Evolutionary conservation across 2,329 filamentous ascomycete species (phyloP).

Genomic region (Aspergillus carbonarius): DNA sequence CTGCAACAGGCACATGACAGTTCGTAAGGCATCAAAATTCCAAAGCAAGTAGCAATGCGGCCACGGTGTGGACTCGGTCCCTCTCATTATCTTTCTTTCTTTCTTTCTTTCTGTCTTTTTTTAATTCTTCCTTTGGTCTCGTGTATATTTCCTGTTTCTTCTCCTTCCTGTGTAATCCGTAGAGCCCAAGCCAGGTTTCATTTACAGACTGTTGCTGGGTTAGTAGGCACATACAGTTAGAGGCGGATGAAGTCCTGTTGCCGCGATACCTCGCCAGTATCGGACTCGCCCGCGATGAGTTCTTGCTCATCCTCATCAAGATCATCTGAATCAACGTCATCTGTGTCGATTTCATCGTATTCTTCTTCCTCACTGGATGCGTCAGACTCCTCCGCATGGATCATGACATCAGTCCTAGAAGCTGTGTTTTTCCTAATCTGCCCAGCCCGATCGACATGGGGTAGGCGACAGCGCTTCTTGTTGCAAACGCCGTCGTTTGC

Average conservation of each 20-base stretch:
- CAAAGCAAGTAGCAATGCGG: not conserved
- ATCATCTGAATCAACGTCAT: conserved; percentile 70
- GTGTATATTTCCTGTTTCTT: not conserved
- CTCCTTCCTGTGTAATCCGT: not conserved
- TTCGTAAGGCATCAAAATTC: conserved; percentile 1
- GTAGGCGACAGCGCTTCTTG: conserved; percentile 76
- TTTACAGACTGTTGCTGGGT: conserved; percentile 15
- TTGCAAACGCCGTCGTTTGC: conserved; percentile 85
- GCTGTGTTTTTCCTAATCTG: conserved; percentile 63
- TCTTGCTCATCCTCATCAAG: conserved; percentile 46
- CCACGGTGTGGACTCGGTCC: not conserved
- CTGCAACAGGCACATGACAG: conserved; percentile 2
- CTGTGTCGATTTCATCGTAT: conserved; percentile 63
- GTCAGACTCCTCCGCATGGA: conserved; percentile 62
- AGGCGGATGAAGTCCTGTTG: conserved; percentile 57
- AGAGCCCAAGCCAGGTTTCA: conserved; percentile 5
- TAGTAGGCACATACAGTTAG: conserved; percentile 28
- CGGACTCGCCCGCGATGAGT: conserved; percentile 37
- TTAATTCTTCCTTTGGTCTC: not conserved
- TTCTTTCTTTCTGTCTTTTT: not conserved
- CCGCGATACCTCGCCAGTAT: conserved; percentile 49
- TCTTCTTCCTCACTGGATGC: conserved; percentile 75
- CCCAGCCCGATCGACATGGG: conserved; percentile 84
- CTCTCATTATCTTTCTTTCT: not conserved
- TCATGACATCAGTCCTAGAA: conserved; percentile 39